phyloP scores from a whole-genome alignment of 1,139 yeast genomes.

The Yamadazyma songkhlaensis region DNA sequence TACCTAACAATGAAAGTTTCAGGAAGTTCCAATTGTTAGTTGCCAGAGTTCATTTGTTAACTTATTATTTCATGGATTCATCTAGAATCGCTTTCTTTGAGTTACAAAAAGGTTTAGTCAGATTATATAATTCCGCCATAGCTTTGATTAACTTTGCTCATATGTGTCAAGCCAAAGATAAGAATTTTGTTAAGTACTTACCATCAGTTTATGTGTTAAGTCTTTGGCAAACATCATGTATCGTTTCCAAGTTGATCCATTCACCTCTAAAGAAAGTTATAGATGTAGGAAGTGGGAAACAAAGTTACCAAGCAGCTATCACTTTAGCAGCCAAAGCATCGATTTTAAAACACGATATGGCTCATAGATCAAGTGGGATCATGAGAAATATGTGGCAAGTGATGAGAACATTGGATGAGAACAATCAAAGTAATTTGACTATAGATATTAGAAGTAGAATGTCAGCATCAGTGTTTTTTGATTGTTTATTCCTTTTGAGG shows the following conservation, averaged over 20 bases:
- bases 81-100: conserved; percentile 55
- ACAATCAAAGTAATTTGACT: conserved; percentile 31
- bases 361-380: conserved; percentile 88
- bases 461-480: conserved; percentile 93
- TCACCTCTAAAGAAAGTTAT: conserved; percentile 66
- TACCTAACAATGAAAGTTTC: conserved; percentile 50
- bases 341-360: conserved; percentile 85
- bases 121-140: conserved; percentile 76
- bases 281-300: conserved; percentile 72
- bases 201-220: conserved; percentile 81
- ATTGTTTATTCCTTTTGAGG: conserved; percentile 77
- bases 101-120: conserved; percentile 69
- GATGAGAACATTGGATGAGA: conserved; percentile 56
- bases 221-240: conserved; percentile 90
- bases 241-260: conserved; percentile 74
- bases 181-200: conserved; percentile 66
- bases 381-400: conserved; percentile 94
- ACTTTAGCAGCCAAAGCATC: conserved; percentile 75
- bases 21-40: conserved; percentile 67
- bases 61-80: conserved; percentile 78
- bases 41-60: conserved; percentile 73
- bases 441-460: conserved; percentile 74
- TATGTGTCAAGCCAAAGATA: conserved; percentile 56
- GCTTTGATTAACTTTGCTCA: conserved; percentile 67
- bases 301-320: conserved; percentile 68